Conservation (phyloP, 495 filamentous ascomycete genomes). For the Lasiosphaeris hirsuta region DNA sequence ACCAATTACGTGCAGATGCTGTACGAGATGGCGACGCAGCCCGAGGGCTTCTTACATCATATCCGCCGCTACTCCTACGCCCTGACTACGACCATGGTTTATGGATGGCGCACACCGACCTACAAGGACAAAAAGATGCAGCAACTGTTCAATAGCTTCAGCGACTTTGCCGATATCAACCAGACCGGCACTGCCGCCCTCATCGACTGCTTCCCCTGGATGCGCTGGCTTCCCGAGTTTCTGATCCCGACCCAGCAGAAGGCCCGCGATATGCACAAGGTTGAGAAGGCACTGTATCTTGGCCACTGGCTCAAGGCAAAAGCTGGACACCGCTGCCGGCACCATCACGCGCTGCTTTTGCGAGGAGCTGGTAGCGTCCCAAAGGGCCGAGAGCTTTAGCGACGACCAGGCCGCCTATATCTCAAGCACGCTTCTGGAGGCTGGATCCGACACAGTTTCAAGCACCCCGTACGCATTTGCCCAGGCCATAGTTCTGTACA, state of each 20-base stretch:
- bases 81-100: conserved; percentile 56
- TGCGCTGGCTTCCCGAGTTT: conserved; percentile 41
- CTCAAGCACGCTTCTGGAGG: conserved; percentile 52
- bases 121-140: conserved; percentile 50
- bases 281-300: conserved; percentile 30
- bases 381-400: conserved; percentile 37
- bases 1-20: conserved; percentile 32
- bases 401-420: conserved; percentile 43
- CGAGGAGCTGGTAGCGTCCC: conserved; percentile 37
- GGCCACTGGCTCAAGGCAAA: conserved; percentile 34
- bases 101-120: conserved; percentile 47
- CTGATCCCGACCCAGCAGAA: conserved; percentile 31
- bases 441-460: conserved; percentile 56
- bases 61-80: conserved; percentile 53
- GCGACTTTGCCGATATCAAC: conserved; percentile 46
- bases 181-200: conserved; percentile 36
- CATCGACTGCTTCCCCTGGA: conserved; percentile 43
- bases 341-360: conserved; percentile 39
- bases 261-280: conserved; percentile 28
- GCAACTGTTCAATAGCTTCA: conserved; percentile 53
- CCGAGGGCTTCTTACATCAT: conserved; percentile 43
- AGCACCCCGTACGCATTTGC: conserved; percentile 39
- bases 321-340: conserved; percentile 22
- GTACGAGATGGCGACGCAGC: conserved; percentile 37
- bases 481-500: background rate